Base-by-base conservation (phyloP, 2,329 filamentous ascomycete species). In the Biscogniauxia marginata region DNA sequence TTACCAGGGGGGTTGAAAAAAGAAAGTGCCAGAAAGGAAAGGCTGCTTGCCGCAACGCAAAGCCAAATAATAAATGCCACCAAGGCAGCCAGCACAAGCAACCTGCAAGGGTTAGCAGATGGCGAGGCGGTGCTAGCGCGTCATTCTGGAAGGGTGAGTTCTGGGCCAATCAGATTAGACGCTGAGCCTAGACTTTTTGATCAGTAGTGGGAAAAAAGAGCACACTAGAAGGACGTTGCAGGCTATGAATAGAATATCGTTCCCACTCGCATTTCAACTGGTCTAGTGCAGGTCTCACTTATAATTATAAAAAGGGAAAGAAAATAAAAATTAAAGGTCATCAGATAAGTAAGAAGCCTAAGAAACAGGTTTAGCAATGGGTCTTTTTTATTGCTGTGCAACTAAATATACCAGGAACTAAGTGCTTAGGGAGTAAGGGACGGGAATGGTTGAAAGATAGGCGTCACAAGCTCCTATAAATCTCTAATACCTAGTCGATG, bases 81-180 rank as follows among this genome's bases (percentile, higher is more conserved):
- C n/a, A n/a, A n/a, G n/a, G n/a, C n/a, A n/a, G n/a, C n/a, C n/a
- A n/a, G n/a, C n/a, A n/a, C n/a, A n/a, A n/a, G n/a, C n/a, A n/a
- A n/a, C n/a, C n/a, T n/a, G n/a, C n/a, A n/a, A n/a, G n/a, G n/a
- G n/a, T n/a, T n/a, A n/a, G n/a, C n/a, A n/a, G n/a, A 20, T 46
- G 44, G n/a, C 21, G 50, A 39, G 34, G 51, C 58, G 30, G 51
- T 61, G 45, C 48, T 51, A 46, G 53, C 24, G 43, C 43, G n/a
- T 21, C 45, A 20, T 54, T 21, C 16, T 25, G 5, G 30, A n/a
- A 13, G n/a, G 45, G 46, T 47, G 23, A 16, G 19, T 20, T 60
- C 52, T 25, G 30, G 46, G 49, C 61, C 61, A 62, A 63, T 60
- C 61, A 62, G 55, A 22, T 22, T 55, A 58, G 49, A 52, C 54